Evolutionary conservation across 1,284 basidiomycete species (phyloP), one percentile per base, ranked within the genome.

Genomic region (Ceratobasidium sp.): DNA sequence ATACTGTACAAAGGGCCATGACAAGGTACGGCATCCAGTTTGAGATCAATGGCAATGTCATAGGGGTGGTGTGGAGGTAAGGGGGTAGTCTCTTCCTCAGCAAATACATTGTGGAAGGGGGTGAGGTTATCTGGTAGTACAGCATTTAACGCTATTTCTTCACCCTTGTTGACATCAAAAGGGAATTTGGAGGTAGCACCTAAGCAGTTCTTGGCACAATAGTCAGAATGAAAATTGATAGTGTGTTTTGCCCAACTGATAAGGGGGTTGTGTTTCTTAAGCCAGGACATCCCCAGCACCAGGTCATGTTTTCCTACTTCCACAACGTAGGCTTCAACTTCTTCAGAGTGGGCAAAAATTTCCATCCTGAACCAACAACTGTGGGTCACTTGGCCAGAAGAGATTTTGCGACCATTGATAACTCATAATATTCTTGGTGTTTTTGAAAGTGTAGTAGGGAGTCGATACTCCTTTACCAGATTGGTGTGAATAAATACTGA

Each of bases 241-340:
- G 1, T n/a, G 8, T 0, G 34, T 46, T 29, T 70, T 29, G 6
- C 32, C 37, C 17, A 32, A 49, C 77, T 73, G 78, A 19, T 75
- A 34, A 44, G n/a, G 15, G 79, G 78, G 51, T 74, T 66, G 68
- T 76, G 76, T 56, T 66, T 34, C 29, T 70, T 44, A 1, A 79
- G 43, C 78, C 79, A 79, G 13, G 76, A 66, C 46, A 79, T 44
- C 1, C 79, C 77, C n/a, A 79, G 78, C 4, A 79, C 54, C 6
- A 76, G 34, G 43, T 67, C 32, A 32, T 76, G 49, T 9, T 22
- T 15, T 2, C 73, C 73, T 1, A 76, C 49, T 19, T 76, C 59
- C 1, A 59, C 46, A 13, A 64, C 22, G 25, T 44, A 40, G 40
- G 15, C 15, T 1, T n/a, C 25, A 2, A 62, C 7, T 11, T 19